A percentile compares a stretch with the other conserved stretches of the same genome.
Evolutionary conservation across 371 early-diverging fungal species (phyloP).

Genomic region (Phascolomyces articulosus): DNA sequence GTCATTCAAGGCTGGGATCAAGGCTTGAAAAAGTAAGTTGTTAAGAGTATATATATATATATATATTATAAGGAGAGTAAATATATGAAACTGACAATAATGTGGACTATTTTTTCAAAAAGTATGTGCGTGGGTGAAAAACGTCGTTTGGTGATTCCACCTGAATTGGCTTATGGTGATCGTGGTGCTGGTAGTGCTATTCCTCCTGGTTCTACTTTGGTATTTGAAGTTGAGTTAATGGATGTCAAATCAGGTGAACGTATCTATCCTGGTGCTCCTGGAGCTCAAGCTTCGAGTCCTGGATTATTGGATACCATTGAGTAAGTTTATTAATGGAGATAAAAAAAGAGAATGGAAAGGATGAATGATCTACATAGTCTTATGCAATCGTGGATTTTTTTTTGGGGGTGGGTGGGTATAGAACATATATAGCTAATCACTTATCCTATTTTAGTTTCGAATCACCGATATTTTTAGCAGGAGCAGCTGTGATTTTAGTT

Average conservation of each 20-base stretch:
- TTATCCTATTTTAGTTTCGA: slow-evolving; percentile 2
- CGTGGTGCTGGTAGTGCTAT: slow-evolving; percentile 62
- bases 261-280: background rate
- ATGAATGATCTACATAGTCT: too few species aligned
- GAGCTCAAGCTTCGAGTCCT: background rate
- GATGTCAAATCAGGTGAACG: slow-evolving; percentile 50
- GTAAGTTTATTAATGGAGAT: background rate
- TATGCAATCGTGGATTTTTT: too few species aligned
- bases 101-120: background rate
- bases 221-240: slow-evolving; percentile 70
- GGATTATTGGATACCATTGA: background rate
- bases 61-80: too few species aligned
- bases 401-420: background rate
- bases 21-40: slow-evolving; percentile 68
- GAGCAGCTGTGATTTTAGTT: background rate
- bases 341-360: too few species aligned
- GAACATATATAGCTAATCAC: slow-evolving; percentile 7
- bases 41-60: too few species aligned
- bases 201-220: slow-evolving; percentile 62
- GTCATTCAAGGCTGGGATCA: slow-evolving; percentile 85
- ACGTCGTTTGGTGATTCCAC: slow-evolving; percentile 80
- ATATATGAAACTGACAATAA: background rate
- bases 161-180: slow-evolving; percentile 64
- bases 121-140: slow-evolving; percentile 90
- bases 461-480: background rate